Percentiles rank a stretch among this genome's conserved stretches.
These are phyloP conservation scores for Sclerotinia trifoliorum DNA, from an alignment of 2,329 filamentous ascomycete genomes.

Conservation along the genomic window DNA sequence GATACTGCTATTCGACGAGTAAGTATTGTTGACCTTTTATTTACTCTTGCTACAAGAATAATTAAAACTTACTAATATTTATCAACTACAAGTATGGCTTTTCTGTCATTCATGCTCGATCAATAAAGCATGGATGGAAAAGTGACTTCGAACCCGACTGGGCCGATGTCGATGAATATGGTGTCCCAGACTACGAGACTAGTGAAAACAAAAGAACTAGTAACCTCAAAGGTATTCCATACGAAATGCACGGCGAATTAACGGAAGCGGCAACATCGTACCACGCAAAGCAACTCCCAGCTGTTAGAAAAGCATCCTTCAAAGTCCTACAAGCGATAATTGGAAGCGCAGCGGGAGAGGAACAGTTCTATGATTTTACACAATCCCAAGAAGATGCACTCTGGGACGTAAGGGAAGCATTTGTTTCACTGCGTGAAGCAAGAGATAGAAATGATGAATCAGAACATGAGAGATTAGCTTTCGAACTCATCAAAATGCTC, in stretches of 20 bases:
- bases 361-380: constrained; percentile 1
- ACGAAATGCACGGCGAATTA: background rate
- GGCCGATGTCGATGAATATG: background rate
- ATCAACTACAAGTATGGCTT: background rate
- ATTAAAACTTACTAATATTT: background rate
- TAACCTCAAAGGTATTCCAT: background rate
- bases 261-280: background rate
- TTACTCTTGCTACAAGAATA: background rate
- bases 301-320: background rate
- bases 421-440: background rate
- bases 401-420: background rate
- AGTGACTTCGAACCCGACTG: background rate
- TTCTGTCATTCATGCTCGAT: background rate
- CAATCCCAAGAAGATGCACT: background rate
- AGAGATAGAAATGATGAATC: background rate
- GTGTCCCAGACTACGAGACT: background rate
- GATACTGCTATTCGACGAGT: constrained; percentile 6
- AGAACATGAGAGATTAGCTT: background rate
- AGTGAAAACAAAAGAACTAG: background rate
- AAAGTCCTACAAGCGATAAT: background rate
- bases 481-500: background rate
- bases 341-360: background rate
- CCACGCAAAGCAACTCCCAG: background rate
- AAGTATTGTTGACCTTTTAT: background rate
- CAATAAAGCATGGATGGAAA: constrained; percentile 1